Evolutionary conservation across 352 stramenopile species (phyloP).

Genomic region (Phytophthora constricta): DNA sequence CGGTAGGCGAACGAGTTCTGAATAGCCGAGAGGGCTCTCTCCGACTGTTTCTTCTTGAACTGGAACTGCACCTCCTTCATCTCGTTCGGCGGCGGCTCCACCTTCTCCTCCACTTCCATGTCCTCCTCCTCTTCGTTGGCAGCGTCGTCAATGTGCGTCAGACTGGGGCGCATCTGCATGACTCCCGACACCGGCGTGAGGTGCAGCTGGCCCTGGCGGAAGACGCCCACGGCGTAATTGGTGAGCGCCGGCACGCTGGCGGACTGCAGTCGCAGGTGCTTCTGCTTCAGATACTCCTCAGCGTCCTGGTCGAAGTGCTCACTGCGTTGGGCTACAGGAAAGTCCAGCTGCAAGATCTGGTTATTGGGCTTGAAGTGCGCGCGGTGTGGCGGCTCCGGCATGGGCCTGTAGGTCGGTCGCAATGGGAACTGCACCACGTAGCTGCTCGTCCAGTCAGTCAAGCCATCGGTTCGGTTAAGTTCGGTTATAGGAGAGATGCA

Average conservation of each 20-base stretch:
- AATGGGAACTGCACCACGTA: slow-evolving; percentile 85
- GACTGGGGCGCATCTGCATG: slow-evolving; percentile 85
- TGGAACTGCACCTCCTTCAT: slow-evolving; percentile 88
- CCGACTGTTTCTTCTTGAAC: slow-evolving; percentile 89
- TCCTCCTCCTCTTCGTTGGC: slow-evolving; percentile 76
- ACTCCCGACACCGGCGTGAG: slow-evolving; percentile 70
- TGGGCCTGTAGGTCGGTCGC: slow-evolving; percentile 77
- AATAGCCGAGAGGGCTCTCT: slow-evolving; percentile 76
- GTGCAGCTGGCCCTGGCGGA: slow-evolving; percentile 83
- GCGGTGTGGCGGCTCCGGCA: slow-evolving; percentile 59
- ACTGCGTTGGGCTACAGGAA: slow-evolving; percentile 71
- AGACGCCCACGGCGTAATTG: slow-evolving; percentile 83
- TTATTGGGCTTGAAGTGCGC: slow-evolving; percentile 80
- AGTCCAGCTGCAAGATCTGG: slow-evolving; percentile 82
- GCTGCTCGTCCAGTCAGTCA: slow-evolving; percentile 27
- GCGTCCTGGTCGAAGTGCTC: slow-evolving; percentile 81
- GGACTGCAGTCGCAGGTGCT: slow-evolving; percentile 71
- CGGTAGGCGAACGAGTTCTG: slow-evolving; percentile 88
- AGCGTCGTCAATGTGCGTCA: slow-evolving; percentile 80
- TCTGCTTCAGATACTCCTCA: slow-evolving; percentile 84
- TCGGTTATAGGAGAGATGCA: no score
- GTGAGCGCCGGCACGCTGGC: slow-evolving; percentile 65
- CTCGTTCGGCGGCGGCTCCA: slow-evolving; percentile 53
- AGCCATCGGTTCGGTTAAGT: no score
- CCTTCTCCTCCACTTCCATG: slow-evolving; percentile 59